Conservation (phyloP, 2,329 filamentous ascomycete genomes). For the Thermomyces lanuginosus region DNA sequence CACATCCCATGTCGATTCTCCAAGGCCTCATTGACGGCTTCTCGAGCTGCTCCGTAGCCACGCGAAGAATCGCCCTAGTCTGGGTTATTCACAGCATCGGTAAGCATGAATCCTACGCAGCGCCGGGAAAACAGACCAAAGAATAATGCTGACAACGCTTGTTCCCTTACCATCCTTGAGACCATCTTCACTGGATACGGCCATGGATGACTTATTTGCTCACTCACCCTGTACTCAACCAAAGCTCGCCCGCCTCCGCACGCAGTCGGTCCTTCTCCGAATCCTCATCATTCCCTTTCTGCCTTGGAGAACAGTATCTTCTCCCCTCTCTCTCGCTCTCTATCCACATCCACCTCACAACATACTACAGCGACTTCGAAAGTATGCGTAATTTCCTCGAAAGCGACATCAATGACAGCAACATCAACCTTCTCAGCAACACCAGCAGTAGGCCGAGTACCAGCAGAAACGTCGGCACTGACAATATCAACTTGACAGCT, state of each 20-base stretch:
- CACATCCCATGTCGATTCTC: constrained; percentile 73
- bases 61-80: constrained; percentile 58
- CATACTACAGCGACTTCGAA: constrained; percentile 4
- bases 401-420: too few species aligned
- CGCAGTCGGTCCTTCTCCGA: constrained; percentile 44
- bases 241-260: constrained; percentile 3
- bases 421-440: too few species aligned
- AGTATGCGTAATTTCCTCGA: neutral
- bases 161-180: constrained; percentile 43
- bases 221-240: constrained; percentile 5
- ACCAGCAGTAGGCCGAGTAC: too few species aligned
- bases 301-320: constrained; percentile 28
- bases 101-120: constrained; percentile 2
- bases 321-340: constrained; percentile 55
- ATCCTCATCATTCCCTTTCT: constrained; percentile 30
- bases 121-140: neutral
- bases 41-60: constrained; percentile 52
- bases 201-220: constrained; percentile 46
- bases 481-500: too few species aligned
- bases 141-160: neutral
- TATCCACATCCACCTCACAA: constrained; percentile 23
- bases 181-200: constrained; percentile 73
- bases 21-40: constrained; percentile 52
- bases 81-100: constrained; percentile 36
- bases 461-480: too few species aligned